Percentiles rank a stretch among this genome's conserved stretches.
phyloP scores from a whole-genome alignment of 108 stramenopile species.

The Skeletonema grethae region DNA sequence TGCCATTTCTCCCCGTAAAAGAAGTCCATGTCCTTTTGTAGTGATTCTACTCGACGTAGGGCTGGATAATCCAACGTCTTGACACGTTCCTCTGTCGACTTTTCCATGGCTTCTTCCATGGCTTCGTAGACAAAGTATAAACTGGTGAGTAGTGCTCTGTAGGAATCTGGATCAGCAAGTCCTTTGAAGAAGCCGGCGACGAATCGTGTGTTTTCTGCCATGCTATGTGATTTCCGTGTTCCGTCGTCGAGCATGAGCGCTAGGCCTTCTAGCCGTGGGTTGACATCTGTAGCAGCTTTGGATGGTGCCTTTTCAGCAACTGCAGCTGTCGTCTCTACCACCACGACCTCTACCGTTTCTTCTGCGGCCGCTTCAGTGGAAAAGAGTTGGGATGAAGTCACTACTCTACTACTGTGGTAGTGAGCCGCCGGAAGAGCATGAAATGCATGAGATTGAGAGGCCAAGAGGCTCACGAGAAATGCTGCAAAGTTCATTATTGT shows the following conservation, averaged over 20 bases:
- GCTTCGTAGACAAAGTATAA: constrained; percentile 64
- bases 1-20: constrained; percentile 61
- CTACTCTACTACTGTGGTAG: neutral
- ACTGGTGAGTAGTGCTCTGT: constrained; percentile 44
- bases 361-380: neutral
- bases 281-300: neutral
- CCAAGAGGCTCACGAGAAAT: neutral
- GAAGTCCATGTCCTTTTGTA: constrained; percentile 65
- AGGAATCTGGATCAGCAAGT: constrained; percentile 42
- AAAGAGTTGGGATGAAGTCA: neutral
- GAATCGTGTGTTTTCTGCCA: constrained; percentile 67
- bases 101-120: constrained; percentile 60
- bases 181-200: constrained; percentile 77
- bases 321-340: too few relatives aligned
- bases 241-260: constrained; percentile 59
- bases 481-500: neutral
- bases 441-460: neutral
- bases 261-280: constrained; percentile 49
- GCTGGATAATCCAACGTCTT: constrained; percentile 38
- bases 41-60: constrained; percentile 47
- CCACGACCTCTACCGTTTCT: too few relatives aligned
- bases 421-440: neutral
- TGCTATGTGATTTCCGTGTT: constrained; percentile 63
- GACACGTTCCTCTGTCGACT: constrained; percentile 10
- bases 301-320: neutral